These are phyloP conservation scores for Tetracladium marchalianum DNA, from an alignment of 495 filamentous ascomycete species.

Conservation along the genomic window DNA sequence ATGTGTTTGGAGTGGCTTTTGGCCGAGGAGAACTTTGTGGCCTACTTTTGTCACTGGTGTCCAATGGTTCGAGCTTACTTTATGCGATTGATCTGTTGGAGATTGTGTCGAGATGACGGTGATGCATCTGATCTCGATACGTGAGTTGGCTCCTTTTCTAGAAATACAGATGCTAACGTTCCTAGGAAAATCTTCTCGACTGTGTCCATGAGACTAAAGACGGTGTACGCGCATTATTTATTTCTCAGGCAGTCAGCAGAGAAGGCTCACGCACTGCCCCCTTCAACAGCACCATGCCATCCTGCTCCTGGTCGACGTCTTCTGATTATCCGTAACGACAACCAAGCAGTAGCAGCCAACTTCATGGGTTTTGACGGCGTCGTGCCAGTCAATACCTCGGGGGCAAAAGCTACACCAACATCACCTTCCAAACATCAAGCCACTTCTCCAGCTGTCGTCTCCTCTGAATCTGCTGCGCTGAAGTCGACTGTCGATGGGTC, in stretches of 20 bases:
- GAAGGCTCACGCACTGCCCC: slow-evolving; percentile 38
- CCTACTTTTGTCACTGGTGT: slow-evolving; percentile 93
- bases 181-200: slow-evolving; percentile 52
- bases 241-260: slow-evolving; percentile 59
- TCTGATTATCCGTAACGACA: slow-evolving; percentile 83
- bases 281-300: slow-evolving; percentile 73
- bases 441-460: slow-evolving; percentile 19
- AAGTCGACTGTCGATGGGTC: slow-evolving; percentile 11
- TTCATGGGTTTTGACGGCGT: slow-evolving; percentile 61
- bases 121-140: slow-evolving; percentile 55
- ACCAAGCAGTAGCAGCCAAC: slow-evolving; percentile 23
- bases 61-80: slow-evolving; percentile 96
- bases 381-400: slow-evolving; percentile 24
- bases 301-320: slow-evolving; percentile 88
- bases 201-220: slow-evolving; percentile 58
- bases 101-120: slow-evolving; percentile 70
- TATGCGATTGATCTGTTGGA: slow-evolving; percentile 90
- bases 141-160: slow-evolving; percentile 27
- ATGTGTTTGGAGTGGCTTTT: slow-evolving; percentile 76
- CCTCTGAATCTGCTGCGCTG: background rate
- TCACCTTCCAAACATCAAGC: slow-evolving; percentile 27
- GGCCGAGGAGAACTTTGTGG: slow-evolving; percentile 67
- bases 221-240: slow-evolving; percentile 71
- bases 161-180: slow-evolving; percentile 6
- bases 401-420: slow-evolving; percentile 24